A percentile compares a stretch with the other conserved stretches of the same genome.
Conservation (phyloP, 1,284 basidiomycete species). For the Ceratobasidium sp. region DNA sequence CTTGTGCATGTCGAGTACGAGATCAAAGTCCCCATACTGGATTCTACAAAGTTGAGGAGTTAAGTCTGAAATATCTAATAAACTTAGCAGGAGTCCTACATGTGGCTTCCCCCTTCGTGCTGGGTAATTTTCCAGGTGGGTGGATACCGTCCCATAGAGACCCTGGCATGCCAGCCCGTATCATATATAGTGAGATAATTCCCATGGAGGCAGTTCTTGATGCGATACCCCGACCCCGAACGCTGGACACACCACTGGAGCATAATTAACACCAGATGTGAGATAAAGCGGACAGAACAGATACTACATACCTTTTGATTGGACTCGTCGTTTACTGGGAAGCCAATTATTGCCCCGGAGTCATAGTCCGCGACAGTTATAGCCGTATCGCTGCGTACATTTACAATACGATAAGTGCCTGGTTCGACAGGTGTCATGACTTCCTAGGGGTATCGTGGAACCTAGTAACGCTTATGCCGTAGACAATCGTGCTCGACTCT, state of each 20-base stretch:
- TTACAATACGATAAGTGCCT: conserved; percentile 33
- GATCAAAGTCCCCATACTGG: neutral
- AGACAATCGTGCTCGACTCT: too few relatives aligned
- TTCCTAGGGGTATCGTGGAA: neutral
- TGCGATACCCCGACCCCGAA: neutral
- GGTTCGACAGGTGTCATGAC: conserved; percentile 7
- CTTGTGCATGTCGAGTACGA: neutral
- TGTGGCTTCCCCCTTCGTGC: neutral
- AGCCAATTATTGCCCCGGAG: too few relatives aligned
- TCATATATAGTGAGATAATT: neutral
- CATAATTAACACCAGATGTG: too few relatives aligned
- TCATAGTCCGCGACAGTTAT: conserved; percentile 18
- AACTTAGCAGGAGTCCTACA: neutral
- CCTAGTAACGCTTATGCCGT: too few relatives aligned
- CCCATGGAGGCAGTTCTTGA: conserved; percentile 1
- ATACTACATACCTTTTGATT: too few relatives aligned
- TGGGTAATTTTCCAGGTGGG: conserved; percentile 18
- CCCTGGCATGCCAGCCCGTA: neutral
- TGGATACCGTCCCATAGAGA: conserved; percentile 13
- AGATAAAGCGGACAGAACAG: too few relatives aligned
- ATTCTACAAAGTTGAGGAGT: too few relatives aligned
- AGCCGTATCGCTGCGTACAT: conserved; percentile 1
- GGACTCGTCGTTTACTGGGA: too few relatives aligned
- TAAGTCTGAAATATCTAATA: too few relatives aligned
- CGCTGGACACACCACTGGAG: conserved; percentile 35